A percentile compares a stretch with the other conserved stretches of the same genome.
These are phyloP conservation scores for Populus tremula DNA, from an alignment of 345 rosid species.

Conservation along the genomic window DNA sequence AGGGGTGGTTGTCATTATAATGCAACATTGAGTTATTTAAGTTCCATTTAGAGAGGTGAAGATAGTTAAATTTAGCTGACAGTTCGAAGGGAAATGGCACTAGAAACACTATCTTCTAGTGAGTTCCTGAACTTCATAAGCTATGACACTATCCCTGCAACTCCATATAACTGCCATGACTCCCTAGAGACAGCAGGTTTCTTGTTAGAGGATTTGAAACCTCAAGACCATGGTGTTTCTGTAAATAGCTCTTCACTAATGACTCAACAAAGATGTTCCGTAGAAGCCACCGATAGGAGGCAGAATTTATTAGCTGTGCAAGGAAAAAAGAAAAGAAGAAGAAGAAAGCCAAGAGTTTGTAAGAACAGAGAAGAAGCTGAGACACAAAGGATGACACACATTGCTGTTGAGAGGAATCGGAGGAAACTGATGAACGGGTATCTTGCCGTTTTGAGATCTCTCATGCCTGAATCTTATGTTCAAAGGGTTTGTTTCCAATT, in stretches of 20 bases:
- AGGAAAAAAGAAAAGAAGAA: constrained; percentile 67
- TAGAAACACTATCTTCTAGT: constrained; percentile 63
- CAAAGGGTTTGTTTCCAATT: constrained; percentile 54
- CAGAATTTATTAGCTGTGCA: constrained; percentile 27
- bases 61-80: not conserved
- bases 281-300: constrained; percentile 11
- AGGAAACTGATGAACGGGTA: constrained; percentile 88
- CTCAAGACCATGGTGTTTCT: constrained; percentile 26
- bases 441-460: constrained; percentile 69
- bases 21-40: not conserved
- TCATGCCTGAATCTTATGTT: constrained; percentile 81
- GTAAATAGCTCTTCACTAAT: constrained; percentile 13
- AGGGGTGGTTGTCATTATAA: not conserved
- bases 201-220: constrained; percentile 14
- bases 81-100: constrained; percentile 39
- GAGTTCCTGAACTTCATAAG: constrained; percentile 62
- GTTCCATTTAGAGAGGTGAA: not conserved
- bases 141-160: constrained; percentile 62
- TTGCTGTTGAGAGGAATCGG: constrained; percentile 84
- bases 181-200: constrained; percentile 14
- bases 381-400: constrained; percentile 87
- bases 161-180: constrained; percentile 40
- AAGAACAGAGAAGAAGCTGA: constrained; percentile 87
- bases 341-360: constrained; percentile 69
- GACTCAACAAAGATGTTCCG: constrained; percentile 8